Evolutionary conservation across 805 yeast species (phyloP), one percentile per base, ranked within the genome.

Genomic region (Tetrapisispora iriomotensis): DNA sequence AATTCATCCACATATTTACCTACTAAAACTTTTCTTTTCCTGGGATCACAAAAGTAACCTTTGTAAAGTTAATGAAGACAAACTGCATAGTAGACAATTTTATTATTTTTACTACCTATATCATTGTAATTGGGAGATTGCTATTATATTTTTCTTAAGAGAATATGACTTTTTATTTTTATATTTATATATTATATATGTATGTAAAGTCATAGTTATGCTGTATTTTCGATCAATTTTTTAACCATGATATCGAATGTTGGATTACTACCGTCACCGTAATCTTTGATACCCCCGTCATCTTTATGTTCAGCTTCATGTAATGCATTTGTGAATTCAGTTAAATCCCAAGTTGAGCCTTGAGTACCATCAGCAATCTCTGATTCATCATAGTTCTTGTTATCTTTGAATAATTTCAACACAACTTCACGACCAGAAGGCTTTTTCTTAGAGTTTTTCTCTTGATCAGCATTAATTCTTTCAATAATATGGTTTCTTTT

Each of bases 371-470:
- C 69, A 29, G 65, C 73, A 23, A 53, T 63, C 19, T 53, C 51
- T 6, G 55, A 47, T 22, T 51, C 54, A 36, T 51, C 82, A 45
- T 77, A 62, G 21, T 67, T 70, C 45, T 67, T 66, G 56, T 74
- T 72, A 54, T 79, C 84, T 40, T 54, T 62, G 58, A 70, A 77
- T 60, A 75, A 72, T 62, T 74, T 73, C 61, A 74, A 65, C 36
- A 83, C 70, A 37, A 80, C 64, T 60, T 83, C 88, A 58, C 72
- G 75, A 48, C 94, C 94, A 7, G 80, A 72, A 35, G 74, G 62
- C 24, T 59, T 70, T 51, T 67, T 72, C 58, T 70, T 76, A 26
- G 60, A 67, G 29, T 60, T 62, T 26, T 55, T 62, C 44, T 61
- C 61, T 35, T 63, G 52, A 44, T 62, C 63, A 12, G 61, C 64